These are phyloP conservation scores for Solanum habrochaites DNA, from an alignment of 257 asterid genomes.

Conservation along the genomic window DNA sequence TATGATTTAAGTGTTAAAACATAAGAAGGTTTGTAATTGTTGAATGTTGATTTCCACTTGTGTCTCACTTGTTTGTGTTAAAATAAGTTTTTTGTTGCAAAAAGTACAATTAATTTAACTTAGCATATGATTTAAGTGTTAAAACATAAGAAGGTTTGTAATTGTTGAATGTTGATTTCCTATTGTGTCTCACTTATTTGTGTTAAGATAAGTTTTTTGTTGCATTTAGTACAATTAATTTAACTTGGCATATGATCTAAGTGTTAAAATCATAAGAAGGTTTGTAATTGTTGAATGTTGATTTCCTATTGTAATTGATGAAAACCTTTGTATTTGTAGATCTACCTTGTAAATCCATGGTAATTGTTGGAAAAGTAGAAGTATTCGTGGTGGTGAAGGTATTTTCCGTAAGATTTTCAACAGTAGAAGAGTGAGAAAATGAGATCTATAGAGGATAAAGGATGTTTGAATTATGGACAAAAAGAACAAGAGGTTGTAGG, in stretches of 20 bases:
- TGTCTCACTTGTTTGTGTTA: background rate
- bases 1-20: background rate
- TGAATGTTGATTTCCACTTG: background rate
- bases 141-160: background rate
- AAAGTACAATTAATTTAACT: background rate
- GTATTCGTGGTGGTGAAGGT: background rate
- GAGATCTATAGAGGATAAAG: slow-evolving; percentile 80
- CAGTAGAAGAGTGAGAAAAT: slow-evolving; percentile 5
- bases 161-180: background rate
- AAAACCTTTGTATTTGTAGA: background rate
- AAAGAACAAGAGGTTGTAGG: slow-evolving; percentile 34
- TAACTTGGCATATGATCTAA: background rate
- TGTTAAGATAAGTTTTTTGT: background rate
- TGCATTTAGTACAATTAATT: background rate
- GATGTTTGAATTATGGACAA: slow-evolving; percentile 41
- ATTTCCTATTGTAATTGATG: background rate
- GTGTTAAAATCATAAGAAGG: background rate
- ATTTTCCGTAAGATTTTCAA: background rate
- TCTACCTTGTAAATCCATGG: background rate
- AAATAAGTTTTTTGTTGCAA: background rate
- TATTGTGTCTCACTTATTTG: background rate
- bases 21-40: background rate
- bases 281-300: background rate
- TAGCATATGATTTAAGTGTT: background rate
- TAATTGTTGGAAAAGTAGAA: background rate